phyloP scores from a whole-genome alignment of 768 basidiomycete species.

The Agaricus blazei region DNA sequence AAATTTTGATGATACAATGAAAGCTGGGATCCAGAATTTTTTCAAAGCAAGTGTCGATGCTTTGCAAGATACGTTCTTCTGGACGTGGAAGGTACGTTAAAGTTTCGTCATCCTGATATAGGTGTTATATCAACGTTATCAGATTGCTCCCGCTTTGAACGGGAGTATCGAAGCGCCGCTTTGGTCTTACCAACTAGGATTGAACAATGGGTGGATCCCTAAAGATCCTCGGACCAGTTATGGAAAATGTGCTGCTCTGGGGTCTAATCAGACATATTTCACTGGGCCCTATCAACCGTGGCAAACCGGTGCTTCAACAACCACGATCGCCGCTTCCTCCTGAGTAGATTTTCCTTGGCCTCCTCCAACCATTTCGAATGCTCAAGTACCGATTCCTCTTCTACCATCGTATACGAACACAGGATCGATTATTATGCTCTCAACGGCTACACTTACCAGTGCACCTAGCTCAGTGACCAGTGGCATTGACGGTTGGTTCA shows the following conservation, averaged over 20 bases:
- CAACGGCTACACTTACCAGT: conserved; percentile 23
- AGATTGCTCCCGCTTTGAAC: conserved; percentile 42
- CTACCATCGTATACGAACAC: conserved; percentile 61
- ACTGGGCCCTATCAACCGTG: conserved; percentile 41
- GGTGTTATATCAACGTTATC: background rate
- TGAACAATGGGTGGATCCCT: conserved; percentile 76
- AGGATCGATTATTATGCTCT: conserved; percentile 46
- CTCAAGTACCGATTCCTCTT: conserved; percentile 29
- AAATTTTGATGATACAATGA: conserved; percentile 40
- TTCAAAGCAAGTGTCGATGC: conserved; percentile 46
- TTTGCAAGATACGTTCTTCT: conserved; percentile 39
- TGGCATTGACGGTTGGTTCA: conserved; percentile 41
- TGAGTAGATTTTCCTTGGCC: conserved; percentile 45
- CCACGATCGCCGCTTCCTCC: conserved; percentile 37
- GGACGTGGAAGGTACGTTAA: conserved; percentile 40
- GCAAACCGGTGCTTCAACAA: conserved; percentile 52
- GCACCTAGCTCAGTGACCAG: conserved; percentile 30
- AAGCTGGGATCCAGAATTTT: conserved; percentile 42
- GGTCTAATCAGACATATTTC: conserved; percentile 26
- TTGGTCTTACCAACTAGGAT: conserved; percentile 40
- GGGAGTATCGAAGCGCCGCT: conserved; percentile 30
- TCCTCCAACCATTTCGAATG: conserved; percentile 42
- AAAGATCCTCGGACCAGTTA: conserved; percentile 56
- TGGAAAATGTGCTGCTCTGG: conserved; percentile 57
- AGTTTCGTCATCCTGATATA: too few relatives aligned